A percentile compares a stretch with the other conserved stretches of the same genome.
phyloP scores from a whole-genome alignment of 805 yeast genomes.

The Huiozyma sinensis region DNA sequence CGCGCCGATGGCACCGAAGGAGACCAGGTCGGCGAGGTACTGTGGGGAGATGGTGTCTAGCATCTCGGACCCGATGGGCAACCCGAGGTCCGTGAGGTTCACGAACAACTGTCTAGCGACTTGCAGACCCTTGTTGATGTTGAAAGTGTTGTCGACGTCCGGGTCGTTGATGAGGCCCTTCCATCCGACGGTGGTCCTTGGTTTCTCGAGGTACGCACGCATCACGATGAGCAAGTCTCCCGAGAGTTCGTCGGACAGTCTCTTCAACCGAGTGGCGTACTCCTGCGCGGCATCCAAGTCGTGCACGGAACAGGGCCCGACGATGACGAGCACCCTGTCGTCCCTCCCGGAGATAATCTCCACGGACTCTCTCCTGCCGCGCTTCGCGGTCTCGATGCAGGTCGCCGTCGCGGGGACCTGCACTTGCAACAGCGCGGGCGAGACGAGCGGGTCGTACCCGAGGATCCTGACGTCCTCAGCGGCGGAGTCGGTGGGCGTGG shows the following conservation, averaged over 20 bases:
- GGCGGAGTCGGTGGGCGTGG: constrained; percentile 27
- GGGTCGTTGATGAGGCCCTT: constrained; percentile 97
- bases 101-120: constrained; percentile 78
- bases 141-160: constrained; percentile 81
- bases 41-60: constrained; percentile 96
- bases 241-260: constrained; percentile 56
- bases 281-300: constrained; percentile 85
- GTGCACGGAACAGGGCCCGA: constrained; percentile 96
- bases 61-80: constrained; percentile 97
- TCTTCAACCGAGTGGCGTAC: constrained; percentile 62
- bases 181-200: constrained; percentile 99
- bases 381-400: constrained; percentile 52
- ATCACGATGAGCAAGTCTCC: constrained; percentile 75
- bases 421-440: constrained; percentile 83
- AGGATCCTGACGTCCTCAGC: constrained; percentile 69
- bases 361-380: constrained; percentile 71
- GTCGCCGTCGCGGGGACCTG: constrained; percentile 60
- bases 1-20: constrained; percentile 97
- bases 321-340: constrained; percentile 78
- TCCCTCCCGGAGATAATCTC: constrained; percentile 63
- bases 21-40: constrained; percentile 78
- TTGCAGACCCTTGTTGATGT: constrained; percentile 89
- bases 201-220: constrained; percentile 98
- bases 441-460: constrained; percentile 89
- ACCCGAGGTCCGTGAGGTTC: constrained; percentile 60